Evolutionary conservation across 345 rosid genomes (phyloP).

Genomic region (Streptanthus diversifolius): DNA sequence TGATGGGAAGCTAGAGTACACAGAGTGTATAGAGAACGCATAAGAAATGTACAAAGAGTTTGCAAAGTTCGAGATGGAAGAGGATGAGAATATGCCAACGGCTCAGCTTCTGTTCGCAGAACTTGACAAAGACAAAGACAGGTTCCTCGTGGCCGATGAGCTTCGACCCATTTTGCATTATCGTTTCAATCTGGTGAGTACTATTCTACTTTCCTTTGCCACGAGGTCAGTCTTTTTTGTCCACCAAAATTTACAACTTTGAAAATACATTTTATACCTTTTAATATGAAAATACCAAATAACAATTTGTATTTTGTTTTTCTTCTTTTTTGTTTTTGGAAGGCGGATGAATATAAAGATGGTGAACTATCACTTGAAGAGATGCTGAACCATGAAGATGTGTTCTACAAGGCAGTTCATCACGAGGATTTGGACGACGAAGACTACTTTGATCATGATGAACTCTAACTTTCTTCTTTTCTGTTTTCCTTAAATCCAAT

Average conservation of each 20-base stretch:
- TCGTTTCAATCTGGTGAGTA: constrained; percentile 65
- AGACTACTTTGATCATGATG: constrained; percentile 51
- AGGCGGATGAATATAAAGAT: constrained; percentile 70
- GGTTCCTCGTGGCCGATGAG: constrained; percentile 51
- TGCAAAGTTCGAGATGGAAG: constrained; percentile 41
- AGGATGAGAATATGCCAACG: constrained; percentile 26
- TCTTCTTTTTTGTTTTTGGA: background rate
- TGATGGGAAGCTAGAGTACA: constrained; percentile 50
- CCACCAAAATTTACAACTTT: background rate
- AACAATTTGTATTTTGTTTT: background rate
- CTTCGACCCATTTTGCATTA: constrained; percentile 53
- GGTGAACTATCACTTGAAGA: constrained; percentile 52
- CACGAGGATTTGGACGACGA: constrained; percentile 34
- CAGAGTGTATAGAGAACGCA: constrained; percentile 44
- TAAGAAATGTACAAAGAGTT: constrained; percentile 49
- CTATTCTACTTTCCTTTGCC: constrained; percentile 47
- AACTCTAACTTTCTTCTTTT: constrained; percentile 33
- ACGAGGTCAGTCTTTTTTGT: constrained; percentile 39
- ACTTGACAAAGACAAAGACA: constrained; percentile 54
- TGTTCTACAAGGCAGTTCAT: constrained; percentile 52
- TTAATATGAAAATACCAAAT: background rate
- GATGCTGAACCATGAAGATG: constrained; percentile 53
- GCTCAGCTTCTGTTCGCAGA: constrained; percentile 47
- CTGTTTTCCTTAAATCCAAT: background rate
- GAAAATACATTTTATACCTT: background rate